Evolutionary conservation across 192 early-diverging fungal genomes (phyloP), one percentile per base, ranked within the genome.

Genomic region (Backusella tuberculispora): DNA sequence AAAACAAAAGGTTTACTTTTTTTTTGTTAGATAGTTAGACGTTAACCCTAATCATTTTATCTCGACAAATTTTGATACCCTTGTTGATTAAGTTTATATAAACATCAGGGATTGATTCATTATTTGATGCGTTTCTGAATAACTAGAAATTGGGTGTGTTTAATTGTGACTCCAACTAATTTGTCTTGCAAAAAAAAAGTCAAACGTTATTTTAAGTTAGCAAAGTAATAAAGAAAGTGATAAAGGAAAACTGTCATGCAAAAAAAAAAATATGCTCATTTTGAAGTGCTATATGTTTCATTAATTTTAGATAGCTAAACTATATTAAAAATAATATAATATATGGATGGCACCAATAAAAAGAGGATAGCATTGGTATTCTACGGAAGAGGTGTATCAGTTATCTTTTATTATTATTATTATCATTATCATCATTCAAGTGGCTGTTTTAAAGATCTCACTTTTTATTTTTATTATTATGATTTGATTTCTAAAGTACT

Each of bases 21-120:
- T n/a, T n/a, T 4, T 2, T 56, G 21, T 56, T 10, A 21, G 50
- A 56, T 56, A 15, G 44, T 45, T 45, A 12, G 44, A 24, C n/a
- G 10, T 21, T 21, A 56, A 56, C 50, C 50, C 24, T 56, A 21
- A 56, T n/a, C n/a, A n/a, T n/a, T n/a, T n/a, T n/a, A n/a, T n/a
- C n/a, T n/a, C n/a, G n/a, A n/a, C n/a, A 56, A 56, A 4, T 24
- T 56, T 56, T 56, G 50, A 56, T 56, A 56, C 50, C 50, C 50
- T 56, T 56, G 50, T 21, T 12, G 21, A 24, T 56, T 21, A 56
- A 10, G 19, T 56, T 56, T 19, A 50, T n/a, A 7, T 19, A 6
- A 19, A 1, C 24, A 56, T 56, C 50, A 56, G 50, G 50, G 50
- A 56, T 56, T 10, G 19, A 21, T 9, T 9, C 19, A 24, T 12